Evolutionary conservation across 139 green algal species (phyloP).

Genomic region (Tetraselmis striata): DNA sequence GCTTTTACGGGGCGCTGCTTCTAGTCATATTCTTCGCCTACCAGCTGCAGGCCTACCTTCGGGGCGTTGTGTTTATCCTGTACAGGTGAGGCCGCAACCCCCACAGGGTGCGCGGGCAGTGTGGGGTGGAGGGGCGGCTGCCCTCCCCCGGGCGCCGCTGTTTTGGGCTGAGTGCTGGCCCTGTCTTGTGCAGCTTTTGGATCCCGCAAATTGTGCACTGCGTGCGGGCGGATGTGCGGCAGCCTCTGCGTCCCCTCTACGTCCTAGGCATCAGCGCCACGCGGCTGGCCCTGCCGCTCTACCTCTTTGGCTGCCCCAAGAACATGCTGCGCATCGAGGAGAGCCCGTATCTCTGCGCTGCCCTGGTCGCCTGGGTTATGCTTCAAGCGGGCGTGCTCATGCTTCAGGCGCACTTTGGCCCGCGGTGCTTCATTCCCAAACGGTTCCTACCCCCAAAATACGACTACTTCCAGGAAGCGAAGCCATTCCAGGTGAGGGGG

Average conservation of each 20-base stretch:
- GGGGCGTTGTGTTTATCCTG: constrained; percentile 39
- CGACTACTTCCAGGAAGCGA: constrained; percentile 74
- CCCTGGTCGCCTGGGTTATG: constrained; percentile 37
- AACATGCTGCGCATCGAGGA: constrained; percentile 49
- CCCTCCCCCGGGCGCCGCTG: too few species aligned
- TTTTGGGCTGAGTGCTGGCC: too few species aligned
- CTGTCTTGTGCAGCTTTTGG: constrained; percentile 74
- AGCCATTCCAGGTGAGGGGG: too few species aligned
- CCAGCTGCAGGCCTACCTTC: constrained; percentile 36
- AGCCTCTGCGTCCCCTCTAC: constrained; percentile 66
- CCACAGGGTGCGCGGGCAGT: too few species aligned
- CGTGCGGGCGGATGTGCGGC: constrained; percentile 36
- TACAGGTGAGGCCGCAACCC: constrained; percentile 15
- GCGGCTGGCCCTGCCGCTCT: constrained; percentile 67
- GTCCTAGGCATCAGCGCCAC: constrained; percentile 59
- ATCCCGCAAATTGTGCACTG: constrained; percentile 75
- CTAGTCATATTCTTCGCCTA: constrained; percentile 49
- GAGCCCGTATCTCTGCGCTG: constrained; percentile 27
- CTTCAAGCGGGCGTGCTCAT: constrained; percentile 58
- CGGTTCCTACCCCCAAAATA: constrained; percentile 67
- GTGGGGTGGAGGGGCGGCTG: too few species aligned
- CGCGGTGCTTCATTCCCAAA: constrained; percentile 68
- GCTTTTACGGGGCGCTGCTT: constrained; percentile 74
- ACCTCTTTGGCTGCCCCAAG: constrained; percentile 58
- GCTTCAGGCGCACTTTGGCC: constrained; percentile 52